These are phyloP conservation scores for Paracoccidioides brasiliensis DNA, from an alignment of 2,329 filamentous ascomycete genomes.

Conservation along the genomic window DNA sequence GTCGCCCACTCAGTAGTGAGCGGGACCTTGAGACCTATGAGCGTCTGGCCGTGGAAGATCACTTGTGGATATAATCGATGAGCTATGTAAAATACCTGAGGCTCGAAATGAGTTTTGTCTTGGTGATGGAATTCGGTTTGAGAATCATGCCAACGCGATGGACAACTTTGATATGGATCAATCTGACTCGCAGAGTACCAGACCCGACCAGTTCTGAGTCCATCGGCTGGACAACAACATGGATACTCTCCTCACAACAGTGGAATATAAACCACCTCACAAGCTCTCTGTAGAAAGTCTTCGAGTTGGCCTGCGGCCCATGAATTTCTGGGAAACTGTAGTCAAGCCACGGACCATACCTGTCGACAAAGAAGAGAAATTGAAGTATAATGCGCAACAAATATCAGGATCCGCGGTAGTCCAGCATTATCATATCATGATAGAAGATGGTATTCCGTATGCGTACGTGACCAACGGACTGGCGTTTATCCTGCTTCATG, in stretches of 20 bases:
- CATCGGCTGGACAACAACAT: conserved; percentile 5
- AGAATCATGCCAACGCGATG: too few relatives aligned
- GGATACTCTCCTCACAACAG: not conserved
- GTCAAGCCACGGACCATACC: conserved; percentile 10
- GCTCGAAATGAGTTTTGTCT: too few relatives aligned
- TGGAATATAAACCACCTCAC: conserved; percentile 17
- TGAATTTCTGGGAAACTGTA: conserved; percentile 12
- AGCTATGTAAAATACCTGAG: too few relatives aligned
- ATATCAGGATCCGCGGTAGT: too few relatives aligned
- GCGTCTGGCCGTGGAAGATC: too few relatives aligned
- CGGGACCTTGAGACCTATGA: too few relatives aligned
- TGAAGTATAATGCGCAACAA: not conserved
- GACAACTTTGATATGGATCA: not conserved
- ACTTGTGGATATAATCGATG: too few relatives aligned
- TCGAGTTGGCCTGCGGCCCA: conserved; percentile 8
- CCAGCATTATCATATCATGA: conserved; percentile 7
- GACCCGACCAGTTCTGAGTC: conserved; percentile 17
- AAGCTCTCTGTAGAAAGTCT: conserved; percentile 11
- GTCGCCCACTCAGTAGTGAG: too few relatives aligned
- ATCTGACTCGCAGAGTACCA: conserved; percentile 4
- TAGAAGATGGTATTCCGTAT: conserved; percentile 4
- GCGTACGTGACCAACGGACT: conserved; percentile 5
- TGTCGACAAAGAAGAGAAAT: conserved; percentile 9
- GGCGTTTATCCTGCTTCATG: conserved; percentile 7
- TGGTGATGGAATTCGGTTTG: too few relatives aligned